A percentile compares a stretch with the other conserved stretches of the same genome.
Conservation (phyloP, 2,329 filamentous ascomycete species). For the Escovopsis weberi region DNA sequence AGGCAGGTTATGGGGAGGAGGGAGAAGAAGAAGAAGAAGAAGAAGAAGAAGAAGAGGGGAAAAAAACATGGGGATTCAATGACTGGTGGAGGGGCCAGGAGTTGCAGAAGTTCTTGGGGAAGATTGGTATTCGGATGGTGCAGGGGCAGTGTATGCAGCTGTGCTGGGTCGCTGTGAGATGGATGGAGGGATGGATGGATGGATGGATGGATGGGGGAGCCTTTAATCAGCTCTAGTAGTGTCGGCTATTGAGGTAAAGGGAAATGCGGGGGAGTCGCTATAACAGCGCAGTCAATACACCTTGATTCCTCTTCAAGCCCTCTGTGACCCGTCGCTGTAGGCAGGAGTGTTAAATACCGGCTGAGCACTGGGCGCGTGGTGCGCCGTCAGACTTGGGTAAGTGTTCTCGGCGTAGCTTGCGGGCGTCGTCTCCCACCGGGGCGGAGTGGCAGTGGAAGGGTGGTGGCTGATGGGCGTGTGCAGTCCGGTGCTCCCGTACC, state of each 20-base stretch:
- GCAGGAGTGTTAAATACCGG: constrained; percentile 27
- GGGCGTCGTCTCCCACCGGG: constrained; percentile 27
- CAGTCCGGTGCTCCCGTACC: constrained; percentile 26
- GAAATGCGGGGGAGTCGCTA: background rate
- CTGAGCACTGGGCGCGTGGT: constrained; percentile 17
- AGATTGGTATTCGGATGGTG: background rate
- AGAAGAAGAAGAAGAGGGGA: too few species aligned
- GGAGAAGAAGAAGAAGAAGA: too few species aligned
- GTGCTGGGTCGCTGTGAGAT: background rate
- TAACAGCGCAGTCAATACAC: background rate
- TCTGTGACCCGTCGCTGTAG: constrained; percentile 26
- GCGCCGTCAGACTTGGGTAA: constrained; percentile 24
- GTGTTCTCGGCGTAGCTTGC: constrained; percentile 23
- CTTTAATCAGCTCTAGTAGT: background rate
- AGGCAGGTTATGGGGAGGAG: too few species aligned
- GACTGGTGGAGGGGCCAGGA: background rate
- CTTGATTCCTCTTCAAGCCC: constrained; percentile 19
- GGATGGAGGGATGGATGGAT: too few species aligned
- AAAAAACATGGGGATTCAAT: background rate
- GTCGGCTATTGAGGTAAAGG: background rate
- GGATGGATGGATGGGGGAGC: too few species aligned
- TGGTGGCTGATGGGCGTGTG: constrained; percentile 26
- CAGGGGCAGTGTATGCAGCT: background rate
- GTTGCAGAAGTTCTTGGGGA: too few species aligned
- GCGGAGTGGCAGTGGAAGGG: constrained; percentile 21